Base-by-base conservation (phyloP, 805 yeast species). In the Kuraishia hungarica region DNA sequence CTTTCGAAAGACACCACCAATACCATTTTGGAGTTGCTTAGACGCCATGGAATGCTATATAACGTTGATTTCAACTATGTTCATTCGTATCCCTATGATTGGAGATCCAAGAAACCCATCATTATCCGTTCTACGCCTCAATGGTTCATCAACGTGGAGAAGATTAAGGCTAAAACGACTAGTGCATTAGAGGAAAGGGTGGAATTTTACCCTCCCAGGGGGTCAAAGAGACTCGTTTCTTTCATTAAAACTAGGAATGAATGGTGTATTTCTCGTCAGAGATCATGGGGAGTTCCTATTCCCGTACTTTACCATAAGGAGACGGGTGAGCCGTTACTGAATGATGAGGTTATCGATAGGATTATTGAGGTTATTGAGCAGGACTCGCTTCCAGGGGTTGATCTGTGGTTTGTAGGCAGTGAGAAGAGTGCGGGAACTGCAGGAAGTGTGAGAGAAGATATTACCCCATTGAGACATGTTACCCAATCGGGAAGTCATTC, bases 231-330 rank as follows among this genome's bases (percentile, higher is more conserved):
- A 58, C 76, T 94, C 39, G 62, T 75, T 1, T 81, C 96, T 15
- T 94, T 93, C 65, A 78, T 91, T 28, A 75, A 73, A 21, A 83
- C 85, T 52, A 81, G 99, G 70, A 82, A 83, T 59, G 99, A 94
- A 65, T 94, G 99, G 99, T 94, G 99, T 71, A 91, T 94, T 35
- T 92, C 98, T 1, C 77, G 99, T 62, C 99, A 94, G 67, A 82
- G 99, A 60, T 77, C 81, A 20, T 94, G 99, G 99, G 99, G 99
- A 51, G 97, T 94, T 39, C 99, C 99, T 1, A 87, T 94, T 47
- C 98, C 99, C 1, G 94, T 88, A 0, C 70, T 94, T 8, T 88
- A 86, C 69, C 73, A 80, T 51, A 73, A 72, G 54, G 74, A 74
- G 43, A 80, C 88, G 1, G 86, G 81, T n/a, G 82, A 78, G 52